These are phyloP conservation scores for Aphanomyces astaci DNA, from an alignment of 352 stramenopile species.

Conservation along the genomic window DNA sequence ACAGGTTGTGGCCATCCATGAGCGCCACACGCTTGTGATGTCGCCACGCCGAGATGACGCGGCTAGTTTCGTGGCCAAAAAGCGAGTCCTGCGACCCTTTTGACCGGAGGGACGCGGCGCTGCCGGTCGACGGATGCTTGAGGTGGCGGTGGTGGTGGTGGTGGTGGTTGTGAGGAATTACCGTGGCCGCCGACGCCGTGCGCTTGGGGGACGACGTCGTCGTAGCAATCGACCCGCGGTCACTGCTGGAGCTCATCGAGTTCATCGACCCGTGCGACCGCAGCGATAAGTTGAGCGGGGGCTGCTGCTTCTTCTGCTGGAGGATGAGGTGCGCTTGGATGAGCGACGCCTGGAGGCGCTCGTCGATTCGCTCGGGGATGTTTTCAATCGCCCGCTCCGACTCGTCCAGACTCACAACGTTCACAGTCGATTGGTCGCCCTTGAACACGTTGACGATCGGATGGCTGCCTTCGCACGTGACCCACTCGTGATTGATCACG, in stretches of 20 bases:
- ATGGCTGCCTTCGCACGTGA: conserved; percentile 89
- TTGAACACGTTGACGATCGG: conserved; percentile 42
- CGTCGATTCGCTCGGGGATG: conserved; percentile 78
- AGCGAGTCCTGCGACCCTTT: conserved; percentile 34
- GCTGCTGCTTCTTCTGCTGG: conserved; percentile 48
- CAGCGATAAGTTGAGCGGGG: neutral
- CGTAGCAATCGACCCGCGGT: conserved; percentile 1
- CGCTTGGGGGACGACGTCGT: conserved; percentile 18
- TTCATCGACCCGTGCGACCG: conserved; percentile 14
- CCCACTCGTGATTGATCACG: conserved; percentile 88
- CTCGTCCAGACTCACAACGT: conserved; percentile 77
- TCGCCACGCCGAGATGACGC: conserved; percentile 75
- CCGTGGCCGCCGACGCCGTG: neutral
- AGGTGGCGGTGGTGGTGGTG: neutral
- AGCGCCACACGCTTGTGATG: conserved; percentile 81
- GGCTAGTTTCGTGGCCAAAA: conserved; percentile 48
- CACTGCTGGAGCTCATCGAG: conserved; percentile 16
- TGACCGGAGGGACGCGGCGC: conserved; percentile 32
- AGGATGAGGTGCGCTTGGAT: conserved; percentile 68
- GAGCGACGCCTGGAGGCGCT: conserved; percentile 61
- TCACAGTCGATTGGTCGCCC: conserved; percentile 35
- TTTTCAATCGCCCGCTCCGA: conserved; percentile 80
- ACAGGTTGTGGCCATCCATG: conserved; percentile 84
- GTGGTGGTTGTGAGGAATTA: neutral
- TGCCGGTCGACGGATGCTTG: conserved; percentile 22